A percentile compares a stretch with the other conserved stretches of the same genome.
phyloP scores from a whole-genome alignment of 306 rosid genomes.

The Quercus agrifolia region DNA sequence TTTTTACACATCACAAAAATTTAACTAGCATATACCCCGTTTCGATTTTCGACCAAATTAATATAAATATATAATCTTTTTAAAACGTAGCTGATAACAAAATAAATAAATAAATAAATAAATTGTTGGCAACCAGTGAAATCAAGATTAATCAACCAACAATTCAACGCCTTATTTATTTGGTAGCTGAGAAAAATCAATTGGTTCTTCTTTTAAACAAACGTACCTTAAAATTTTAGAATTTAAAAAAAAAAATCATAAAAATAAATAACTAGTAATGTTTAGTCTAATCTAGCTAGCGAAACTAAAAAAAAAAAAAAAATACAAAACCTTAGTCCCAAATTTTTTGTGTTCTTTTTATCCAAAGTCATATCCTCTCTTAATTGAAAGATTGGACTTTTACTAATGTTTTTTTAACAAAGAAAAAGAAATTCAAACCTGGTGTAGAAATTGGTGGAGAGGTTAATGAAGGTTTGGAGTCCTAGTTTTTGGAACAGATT shows the following conservation, averaged over 20 bases:
- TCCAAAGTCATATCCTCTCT: too few relatives aligned
- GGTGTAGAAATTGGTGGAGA: slow-evolving; percentile 85
- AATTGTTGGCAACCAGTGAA: background rate
- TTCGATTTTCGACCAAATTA: background rate
- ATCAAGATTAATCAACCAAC: background rate
- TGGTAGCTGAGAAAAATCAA: background rate
- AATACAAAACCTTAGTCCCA: too few relatives aligned
- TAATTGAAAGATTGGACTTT: too few relatives aligned
- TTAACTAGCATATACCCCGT: background rate
- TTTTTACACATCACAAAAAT: background rate
- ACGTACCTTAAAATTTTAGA: background rate
- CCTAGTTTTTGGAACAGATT: slow-evolving; percentile 67
- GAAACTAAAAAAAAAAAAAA: too few relatives aligned
- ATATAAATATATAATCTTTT: background rate
- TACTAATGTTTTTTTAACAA: too few relatives aligned
- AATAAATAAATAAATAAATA: too few relatives aligned
- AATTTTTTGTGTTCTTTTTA: too few relatives aligned
- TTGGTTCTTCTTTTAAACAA: background rate
- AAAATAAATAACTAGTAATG: background rate
- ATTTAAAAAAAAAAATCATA: too few relatives aligned
- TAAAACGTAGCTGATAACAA: too few relatives aligned
- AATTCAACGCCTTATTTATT: background rate
- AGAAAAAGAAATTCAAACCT: slow-evolving; percentile 30
- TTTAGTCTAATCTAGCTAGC: background rate
- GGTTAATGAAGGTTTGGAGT: slow-evolving; percentile 62